Percentiles rank a stretch among this genome's conserved stretches.
Conservation (phyloP, 164 flowering plant genomes). For the Hamamelis virginiana region DNA sequence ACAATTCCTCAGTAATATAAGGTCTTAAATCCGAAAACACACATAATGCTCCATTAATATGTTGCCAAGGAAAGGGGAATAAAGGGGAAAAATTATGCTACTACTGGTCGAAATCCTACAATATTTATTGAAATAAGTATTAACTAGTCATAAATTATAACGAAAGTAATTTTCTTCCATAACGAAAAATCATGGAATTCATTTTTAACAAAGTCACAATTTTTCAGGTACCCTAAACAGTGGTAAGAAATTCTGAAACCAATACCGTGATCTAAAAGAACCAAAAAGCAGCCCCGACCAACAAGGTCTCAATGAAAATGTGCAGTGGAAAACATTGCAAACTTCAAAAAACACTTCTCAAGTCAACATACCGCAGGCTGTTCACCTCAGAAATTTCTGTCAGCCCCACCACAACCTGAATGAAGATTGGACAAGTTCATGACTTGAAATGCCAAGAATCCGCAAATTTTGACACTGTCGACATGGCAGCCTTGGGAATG, state of each 20-base stretch:
- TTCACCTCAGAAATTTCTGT: conserved; percentile 11
- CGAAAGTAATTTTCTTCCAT: neutral
- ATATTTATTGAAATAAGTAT: neutral
- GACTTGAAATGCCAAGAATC: conserved; percentile 14
- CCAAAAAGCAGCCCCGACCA: neutral
- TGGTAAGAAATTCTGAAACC: neutral
- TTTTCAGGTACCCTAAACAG: neutral
- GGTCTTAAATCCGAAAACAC: too few relatives aligned
- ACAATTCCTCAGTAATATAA: too few relatives aligned
- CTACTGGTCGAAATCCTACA: neutral
- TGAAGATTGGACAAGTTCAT: conserved; percentile 9
- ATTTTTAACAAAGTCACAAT: neutral
- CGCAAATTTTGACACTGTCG: conserved; percentile 10
- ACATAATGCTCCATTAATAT: too few relatives aligned
- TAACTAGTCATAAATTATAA: neutral
- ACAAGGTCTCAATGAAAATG: too few relatives aligned
- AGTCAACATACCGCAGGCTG: conserved; percentile 14
- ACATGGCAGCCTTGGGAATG: conserved; percentile 12
- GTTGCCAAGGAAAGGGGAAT: too few relatives aligned
- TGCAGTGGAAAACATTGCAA: neutral
- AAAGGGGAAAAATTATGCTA: neutral
- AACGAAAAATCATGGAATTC: neutral
- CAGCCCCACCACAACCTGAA: conserved; percentile 8
- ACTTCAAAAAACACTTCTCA: too few relatives aligned
- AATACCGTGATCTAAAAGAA: neutral